Percentiles rank a stretch among this genome's conserved stretches.
Conservation (phyloP, 208 protist species). For the Lotmaria passim region DNA sequence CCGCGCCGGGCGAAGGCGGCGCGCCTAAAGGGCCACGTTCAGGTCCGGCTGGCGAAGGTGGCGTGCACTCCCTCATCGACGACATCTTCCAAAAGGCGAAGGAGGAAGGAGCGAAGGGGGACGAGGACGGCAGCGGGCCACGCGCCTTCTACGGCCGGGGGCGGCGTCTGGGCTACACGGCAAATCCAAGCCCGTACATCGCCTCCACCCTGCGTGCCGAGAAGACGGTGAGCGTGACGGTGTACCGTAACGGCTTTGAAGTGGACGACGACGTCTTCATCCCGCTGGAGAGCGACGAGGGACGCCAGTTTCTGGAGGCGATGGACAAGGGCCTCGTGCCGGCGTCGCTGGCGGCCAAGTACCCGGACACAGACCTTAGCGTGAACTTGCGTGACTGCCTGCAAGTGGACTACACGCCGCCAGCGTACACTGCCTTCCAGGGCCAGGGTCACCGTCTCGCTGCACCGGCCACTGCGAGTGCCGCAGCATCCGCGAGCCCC, state of each 20-base stretch:
- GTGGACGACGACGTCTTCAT: slow-evolving; percentile 60
- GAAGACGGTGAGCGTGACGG: slow-evolving; percentile 52
- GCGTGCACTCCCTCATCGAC: slow-evolving; percentile 37
- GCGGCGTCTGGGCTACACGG: slow-evolving; percentile 78
- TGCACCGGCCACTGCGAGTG: slow-evolving; percentile 1
- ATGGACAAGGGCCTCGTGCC: slow-evolving; percentile 73
- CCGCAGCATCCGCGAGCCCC: slow-evolving; percentile 7
- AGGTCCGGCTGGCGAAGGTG: background rate
- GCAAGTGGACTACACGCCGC: slow-evolving; percentile 50
- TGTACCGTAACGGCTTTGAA: slow-evolving; percentile 73
- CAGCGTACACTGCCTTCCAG: slow-evolving; percentile 58
- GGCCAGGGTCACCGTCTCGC: slow-evolving; percentile 65
- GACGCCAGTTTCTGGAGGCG: slow-evolving; percentile 49
- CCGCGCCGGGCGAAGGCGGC: slow-evolving; percentile 25
- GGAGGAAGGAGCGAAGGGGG: slow-evolving; percentile 25
- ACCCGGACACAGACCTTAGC: slow-evolving; percentile 68
- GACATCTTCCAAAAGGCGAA: slow-evolving; percentile 42
- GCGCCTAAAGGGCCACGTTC: background rate
- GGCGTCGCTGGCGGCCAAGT: slow-evolving; percentile 40
- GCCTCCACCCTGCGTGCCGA: slow-evolving; percentile 51
- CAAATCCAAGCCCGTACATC: slow-evolving; percentile 67
- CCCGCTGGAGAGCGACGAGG: slow-evolving; percentile 53
- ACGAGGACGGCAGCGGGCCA: slow-evolving; percentile 14
- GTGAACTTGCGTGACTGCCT: slow-evolving; percentile 67
- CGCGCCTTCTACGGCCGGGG: slow-evolving; percentile 77